A percentile compares a stretch with the other conserved stretches of the same genome.
These are phyloP conservation scores for Cinnamomum chago DNA, from an alignment of 164 flowering plant species.

Conservation along the genomic window DNA sequence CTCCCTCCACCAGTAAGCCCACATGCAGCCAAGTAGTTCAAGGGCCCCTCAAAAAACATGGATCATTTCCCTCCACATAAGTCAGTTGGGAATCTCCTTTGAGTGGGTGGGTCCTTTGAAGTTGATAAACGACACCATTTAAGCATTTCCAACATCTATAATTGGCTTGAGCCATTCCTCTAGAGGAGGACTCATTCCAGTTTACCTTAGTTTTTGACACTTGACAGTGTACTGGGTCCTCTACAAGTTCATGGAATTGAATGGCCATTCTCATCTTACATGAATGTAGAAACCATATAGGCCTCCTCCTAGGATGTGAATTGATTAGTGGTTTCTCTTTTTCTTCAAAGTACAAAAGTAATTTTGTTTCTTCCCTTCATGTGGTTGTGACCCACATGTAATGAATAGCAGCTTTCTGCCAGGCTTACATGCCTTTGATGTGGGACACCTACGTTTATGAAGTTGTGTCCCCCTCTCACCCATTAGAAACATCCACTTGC, in stretches of 20 bases:
- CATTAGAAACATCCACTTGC: not conserved
- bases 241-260: not conserved
- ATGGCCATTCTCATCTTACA: not conserved
- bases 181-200: not conserved
- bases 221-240: not conserved
- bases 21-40: not conserved
- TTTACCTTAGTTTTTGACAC: not conserved
- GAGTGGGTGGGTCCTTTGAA: too few species aligned
- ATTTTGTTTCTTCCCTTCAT: not conserved
- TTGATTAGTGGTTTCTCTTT: not conserved
- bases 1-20: too few species aligned
- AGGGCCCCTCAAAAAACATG: not conserved
- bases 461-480: not conserved
- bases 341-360: not conserved
- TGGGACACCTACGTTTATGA: not conserved
- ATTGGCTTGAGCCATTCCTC: not conserved
- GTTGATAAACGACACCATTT: too few species aligned
- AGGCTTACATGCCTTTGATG: not conserved
- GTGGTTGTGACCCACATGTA: constrained; percentile 1
- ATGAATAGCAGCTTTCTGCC: not conserved
- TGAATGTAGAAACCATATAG: not conserved
- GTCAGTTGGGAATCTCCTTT: too few species aligned
- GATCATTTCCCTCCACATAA: not conserved
- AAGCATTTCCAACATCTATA: not conserved
- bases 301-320: not conserved